phyloP scores from a whole-genome alignment of 2,329 filamentous ascomycete species.

The Alternaria dauci region DNA sequence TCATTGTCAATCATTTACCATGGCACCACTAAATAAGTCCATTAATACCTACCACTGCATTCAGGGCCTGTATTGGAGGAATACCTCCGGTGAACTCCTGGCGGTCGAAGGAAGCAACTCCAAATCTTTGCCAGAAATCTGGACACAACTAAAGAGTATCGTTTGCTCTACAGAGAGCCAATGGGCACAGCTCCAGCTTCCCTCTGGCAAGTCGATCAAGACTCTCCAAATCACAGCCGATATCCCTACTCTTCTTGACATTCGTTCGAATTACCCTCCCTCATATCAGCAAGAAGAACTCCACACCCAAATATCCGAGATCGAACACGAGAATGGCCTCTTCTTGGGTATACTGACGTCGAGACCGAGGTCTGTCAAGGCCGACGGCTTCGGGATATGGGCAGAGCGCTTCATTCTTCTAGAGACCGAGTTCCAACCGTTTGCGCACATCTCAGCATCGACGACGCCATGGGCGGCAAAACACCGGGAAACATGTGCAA shows the following conservation, averaged over 20 bases:
- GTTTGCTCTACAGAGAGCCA: conserved; percentile 21
- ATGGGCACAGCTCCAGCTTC: conserved; percentile 29
- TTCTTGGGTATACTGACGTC: conserved; percentile 35
- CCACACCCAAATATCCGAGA: conserved; percentile 22
- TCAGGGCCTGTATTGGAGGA: conserved; percentile 42
- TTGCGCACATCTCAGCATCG: conserved; percentile 26
- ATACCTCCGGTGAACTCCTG: conserved; percentile 32
- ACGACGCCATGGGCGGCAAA: conserved; percentile 30
- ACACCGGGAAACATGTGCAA: background rate
- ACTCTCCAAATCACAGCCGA: conserved; percentile 27
- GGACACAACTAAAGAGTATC: conserved; percentile 29
- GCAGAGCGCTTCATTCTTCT: conserved; percentile 41
- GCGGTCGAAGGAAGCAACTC: conserved; percentile 38
- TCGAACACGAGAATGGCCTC: conserved; percentile 32
- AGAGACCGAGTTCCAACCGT: conserved; percentile 39
- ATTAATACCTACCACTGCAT: conserved; percentile 40
- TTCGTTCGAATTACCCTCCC: conserved; percentile 14
- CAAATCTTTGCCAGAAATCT: conserved; percentile 27
- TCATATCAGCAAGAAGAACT: background rate
- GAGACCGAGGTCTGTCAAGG: conserved; percentile 32
- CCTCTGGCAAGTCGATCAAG: conserved; percentile 37
- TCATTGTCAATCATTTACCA: conserved; percentile 19
- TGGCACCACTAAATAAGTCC: conserved; percentile 42
- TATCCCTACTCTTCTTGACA: conserved; percentile 28
- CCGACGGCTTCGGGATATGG: conserved; percentile 31